Evolutionary conservation across 345 rosid species (phyloP).

Genomic region (Brassica napus): DNA sequence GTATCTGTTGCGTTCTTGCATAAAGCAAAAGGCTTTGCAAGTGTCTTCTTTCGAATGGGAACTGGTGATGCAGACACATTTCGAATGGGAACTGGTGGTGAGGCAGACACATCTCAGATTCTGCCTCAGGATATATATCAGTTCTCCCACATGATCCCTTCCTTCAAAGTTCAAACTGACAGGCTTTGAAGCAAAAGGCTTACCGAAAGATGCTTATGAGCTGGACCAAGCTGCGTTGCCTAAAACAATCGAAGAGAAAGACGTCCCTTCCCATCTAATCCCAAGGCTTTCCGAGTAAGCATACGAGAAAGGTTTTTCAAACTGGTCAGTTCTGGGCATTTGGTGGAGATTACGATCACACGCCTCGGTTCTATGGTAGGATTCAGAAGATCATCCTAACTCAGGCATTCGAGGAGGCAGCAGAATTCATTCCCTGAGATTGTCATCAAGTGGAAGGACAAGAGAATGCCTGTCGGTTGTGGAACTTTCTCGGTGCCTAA

Average conservation of each 20-base stretch:
- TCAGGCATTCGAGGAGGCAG: no score
- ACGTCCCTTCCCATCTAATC: slow-evolving; percentile 32
- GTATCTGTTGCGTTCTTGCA: slow-evolving; percentile 31
- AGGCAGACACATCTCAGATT: slow-evolving; percentile 33
- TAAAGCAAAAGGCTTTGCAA: slow-evolving; percentile 55
- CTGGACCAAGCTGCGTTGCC: slow-evolving; percentile 20
- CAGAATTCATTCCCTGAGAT: no score
- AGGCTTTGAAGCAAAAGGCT: slow-evolving; percentile 43
- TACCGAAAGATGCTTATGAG: slow-evolving; percentile 28
- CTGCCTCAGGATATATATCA: slow-evolving; percentile 48
- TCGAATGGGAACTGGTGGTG: slow-evolving; percentile 18
- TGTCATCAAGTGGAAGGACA: no score
- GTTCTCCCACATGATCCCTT: slow-evolving; percentile 69
- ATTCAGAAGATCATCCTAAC: slow-evolving; percentile 47
- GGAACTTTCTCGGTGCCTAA: no score
- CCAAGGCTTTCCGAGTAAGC: background rate
- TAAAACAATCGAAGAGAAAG: background rate
- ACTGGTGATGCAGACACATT: background rate
- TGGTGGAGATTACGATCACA: slow-evolving; percentile 48
- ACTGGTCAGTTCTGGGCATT: slow-evolving; percentile 71
- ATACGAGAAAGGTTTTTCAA: slow-evolving; percentile 41
- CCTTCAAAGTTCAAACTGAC: slow-evolving; percentile 48
- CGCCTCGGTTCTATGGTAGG: slow-evolving; percentile 66
- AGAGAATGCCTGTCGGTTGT: no score
- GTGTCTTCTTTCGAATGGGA: slow-evolving; percentile 54